Evolutionary conservation across 176 grass and related monocot species (phyloP).

Genomic region (Oryza coarctata): DNA sequence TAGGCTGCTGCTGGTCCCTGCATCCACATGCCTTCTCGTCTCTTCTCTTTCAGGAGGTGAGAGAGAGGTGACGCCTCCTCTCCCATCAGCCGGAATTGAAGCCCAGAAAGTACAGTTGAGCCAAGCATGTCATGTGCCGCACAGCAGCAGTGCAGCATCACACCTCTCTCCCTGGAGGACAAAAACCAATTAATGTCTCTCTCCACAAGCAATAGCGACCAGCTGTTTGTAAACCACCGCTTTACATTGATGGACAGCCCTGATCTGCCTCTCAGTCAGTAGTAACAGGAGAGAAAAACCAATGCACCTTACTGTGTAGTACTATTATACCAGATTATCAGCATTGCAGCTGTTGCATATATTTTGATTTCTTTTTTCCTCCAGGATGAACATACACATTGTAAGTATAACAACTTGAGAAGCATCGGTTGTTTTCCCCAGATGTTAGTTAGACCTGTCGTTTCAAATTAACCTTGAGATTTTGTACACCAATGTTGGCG

Average conservation of each 20-base stretch:
- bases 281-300: background rate
- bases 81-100: conserved; percentile 33
- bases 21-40: background rate
- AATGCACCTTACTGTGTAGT: background rate
- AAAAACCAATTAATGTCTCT: conserved; percentile 24
- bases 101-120: conserved; percentile 10
- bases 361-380: background rate
- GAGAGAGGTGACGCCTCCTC: background rate
- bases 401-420: background rate
- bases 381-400: background rate
- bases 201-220: conserved; percentile 5
- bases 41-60: background rate
- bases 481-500: background rate
- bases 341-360: background rate
- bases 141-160: background rate
- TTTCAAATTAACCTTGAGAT: background rate
- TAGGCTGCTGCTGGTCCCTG: conserved; percentile 1
- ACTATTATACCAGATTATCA: background rate
- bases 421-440: background rate
- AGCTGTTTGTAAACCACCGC: background rate
- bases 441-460: background rate
- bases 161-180: conserved; percentile 4
- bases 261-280: background rate
- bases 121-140: conserved; percentile 46
- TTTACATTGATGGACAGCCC: background rate